These are phyloP conservation scores for Hanseniaspora lachancei DNA, from an alignment of 805 yeast species.

Conservation along the genomic window DNA sequence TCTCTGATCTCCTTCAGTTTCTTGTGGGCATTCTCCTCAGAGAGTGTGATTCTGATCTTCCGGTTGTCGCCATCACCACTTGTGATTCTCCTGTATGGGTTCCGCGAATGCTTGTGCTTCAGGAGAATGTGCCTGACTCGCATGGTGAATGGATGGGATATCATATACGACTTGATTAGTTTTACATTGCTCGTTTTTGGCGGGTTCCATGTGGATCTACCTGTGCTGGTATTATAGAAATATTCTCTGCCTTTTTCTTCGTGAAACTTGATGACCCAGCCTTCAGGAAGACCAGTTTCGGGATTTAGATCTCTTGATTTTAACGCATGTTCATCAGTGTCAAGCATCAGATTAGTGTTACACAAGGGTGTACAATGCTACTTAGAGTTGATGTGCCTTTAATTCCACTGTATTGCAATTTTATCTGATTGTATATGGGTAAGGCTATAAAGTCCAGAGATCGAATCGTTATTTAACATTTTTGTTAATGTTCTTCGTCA, in stretches of 20 bases:
- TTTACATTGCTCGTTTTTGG: conserved; percentile 69
- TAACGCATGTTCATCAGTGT: not conserved
- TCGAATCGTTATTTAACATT: too few species aligned
- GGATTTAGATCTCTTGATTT: not conserved
- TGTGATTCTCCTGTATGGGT: conserved; percentile 86
- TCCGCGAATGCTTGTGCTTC: conserved; percentile 70
- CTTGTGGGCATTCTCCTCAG: conserved; percentile 72
- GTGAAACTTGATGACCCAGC: conserved; percentile 73
- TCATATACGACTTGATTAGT: conserved; percentile 44
- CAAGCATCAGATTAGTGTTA: not conserved
- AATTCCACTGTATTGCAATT: too few species aligned
- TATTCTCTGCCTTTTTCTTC: conserved; percentile 76
- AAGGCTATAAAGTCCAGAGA: too few species aligned
- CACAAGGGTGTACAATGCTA: too few species aligned
- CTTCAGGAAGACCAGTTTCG: conserved; percentile 65
- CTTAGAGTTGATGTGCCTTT: too few species aligned
- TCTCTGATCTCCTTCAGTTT: conserved; percentile 45
- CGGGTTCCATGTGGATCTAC: conserved; percentile 78
- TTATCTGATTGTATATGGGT: too few species aligned
- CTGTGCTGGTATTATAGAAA: conserved; percentile 55
- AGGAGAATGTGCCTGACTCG: conserved; percentile 71
- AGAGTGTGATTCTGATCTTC: conserved; percentile 45
- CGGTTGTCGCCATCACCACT: conserved; percentile 22
- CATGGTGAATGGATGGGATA: conserved; percentile 49
- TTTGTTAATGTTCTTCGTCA: too few species aligned